These are phyloP conservation scores for Acaromyces ingoldii DNA, from an alignment of 1,284 basidiomycete species.

Conservation along the genomic window DNA sequence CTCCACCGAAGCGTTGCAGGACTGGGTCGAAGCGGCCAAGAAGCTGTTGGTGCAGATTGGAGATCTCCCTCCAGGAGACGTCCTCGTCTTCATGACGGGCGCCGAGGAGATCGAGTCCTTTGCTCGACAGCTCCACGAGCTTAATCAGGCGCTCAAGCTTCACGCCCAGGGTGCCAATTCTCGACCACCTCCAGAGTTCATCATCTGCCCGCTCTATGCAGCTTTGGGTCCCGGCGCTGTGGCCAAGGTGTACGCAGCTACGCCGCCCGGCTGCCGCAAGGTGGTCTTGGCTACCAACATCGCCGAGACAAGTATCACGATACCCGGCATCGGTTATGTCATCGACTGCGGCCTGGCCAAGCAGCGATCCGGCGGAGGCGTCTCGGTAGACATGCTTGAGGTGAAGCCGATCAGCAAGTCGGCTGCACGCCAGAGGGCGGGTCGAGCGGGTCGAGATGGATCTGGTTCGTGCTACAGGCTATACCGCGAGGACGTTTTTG, in stretches of 20 bases:
- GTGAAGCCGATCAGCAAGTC: conserved; percentile 39
- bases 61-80: conserved; percentile 64
- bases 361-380: conserved; percentile 14
- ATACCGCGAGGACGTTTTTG: conserved; percentile 33
- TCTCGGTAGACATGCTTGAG: conserved; percentile 38
- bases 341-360: conserved; percentile 81
- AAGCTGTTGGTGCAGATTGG: conserved; percentile 80
- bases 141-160: conserved; percentile 13
- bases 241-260: conserved; percentile 40
- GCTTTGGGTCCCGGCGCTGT: conserved; percentile 41
- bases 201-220: conserved; percentile 47
- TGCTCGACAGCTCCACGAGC: conserved; percentile 39
- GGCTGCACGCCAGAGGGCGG: conserved; percentile 39
- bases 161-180: conserved; percentile 2
- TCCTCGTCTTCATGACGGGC: conserved; percentile 91
- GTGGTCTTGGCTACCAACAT: conserved; percentile 66
- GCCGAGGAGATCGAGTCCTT: conserved; percentile 95
- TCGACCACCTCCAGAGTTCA: conserved; percentile 19
- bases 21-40: conserved; percentile 83
- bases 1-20: conserved; percentile 65
- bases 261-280: conserved; percentile 71
- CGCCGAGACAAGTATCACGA: conserved; percentile 94
- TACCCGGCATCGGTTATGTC: conserved; percentile 90
- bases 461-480: conserved; percentile 45
- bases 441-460: conserved; percentile 43